These are phyloP conservation scores for Cladosporium sp. DNA, from an alignment of 2,329 filamentous ascomycete genomes.

Conservation along the genomic window DNA sequence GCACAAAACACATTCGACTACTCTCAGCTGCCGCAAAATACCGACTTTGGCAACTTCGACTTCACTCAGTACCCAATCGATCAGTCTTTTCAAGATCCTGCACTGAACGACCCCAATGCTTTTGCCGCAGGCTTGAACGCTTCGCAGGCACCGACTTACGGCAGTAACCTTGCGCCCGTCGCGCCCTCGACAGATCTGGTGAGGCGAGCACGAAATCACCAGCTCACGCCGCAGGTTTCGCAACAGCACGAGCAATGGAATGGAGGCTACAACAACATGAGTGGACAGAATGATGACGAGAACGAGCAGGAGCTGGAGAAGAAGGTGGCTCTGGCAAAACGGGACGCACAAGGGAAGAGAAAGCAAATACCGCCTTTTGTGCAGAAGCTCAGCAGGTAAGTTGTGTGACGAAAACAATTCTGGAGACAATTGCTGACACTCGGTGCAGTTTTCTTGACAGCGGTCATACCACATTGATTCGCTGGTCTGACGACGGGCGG, in stretches of 20 bases:
- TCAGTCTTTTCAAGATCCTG: slow-evolving; percentile 32
- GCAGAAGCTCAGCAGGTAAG: slow-evolving; percentile 93
- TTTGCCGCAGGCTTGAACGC: slow-evolving; percentile 26
- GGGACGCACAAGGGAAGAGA: slow-evolving; percentile 80
- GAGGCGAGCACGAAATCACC: slow-evolving; percentile 43
- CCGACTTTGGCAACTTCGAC: slow-evolving; percentile 32
- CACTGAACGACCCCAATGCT: slow-evolving; percentile 34
- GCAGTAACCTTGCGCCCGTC: slow-evolving; percentile 16
- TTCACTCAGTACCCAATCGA: slow-evolving; percentile 27
- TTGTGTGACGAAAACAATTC: slow-evolving; percentile 18
- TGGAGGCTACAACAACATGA: slow-evolving; percentile 32
- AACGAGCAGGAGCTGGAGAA: slow-evolving; percentile 76
- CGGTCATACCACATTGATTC: slow-evolving; percentile 89
- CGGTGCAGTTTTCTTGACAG: slow-evolving; percentile 79
- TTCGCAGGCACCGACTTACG: slow-evolving; percentile 23
- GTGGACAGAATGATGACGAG: slow-evolving; percentile 54
- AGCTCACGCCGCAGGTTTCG: slow-evolving; percentile 36
- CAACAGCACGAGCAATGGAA: slow-evolving; percentile 38
- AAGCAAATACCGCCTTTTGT: slow-evolving; percentile 98
- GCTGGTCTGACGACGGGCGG: slow-evolving; percentile 94
- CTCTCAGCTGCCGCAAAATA: slow-evolving; percentile 46
- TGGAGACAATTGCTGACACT: slow-evolving; percentile 14
- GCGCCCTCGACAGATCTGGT: slow-evolving; percentile 42
- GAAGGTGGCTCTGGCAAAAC: slow-evolving; percentile 74
- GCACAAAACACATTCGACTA: slow-evolving; percentile 28